Percentiles rank a stretch among this genome's conserved stretches.
These are phyloP conservation scores for Lachancea mirantina DNA, from an alignment of 805 yeast genomes.

Conservation along the genomic window DNA sequence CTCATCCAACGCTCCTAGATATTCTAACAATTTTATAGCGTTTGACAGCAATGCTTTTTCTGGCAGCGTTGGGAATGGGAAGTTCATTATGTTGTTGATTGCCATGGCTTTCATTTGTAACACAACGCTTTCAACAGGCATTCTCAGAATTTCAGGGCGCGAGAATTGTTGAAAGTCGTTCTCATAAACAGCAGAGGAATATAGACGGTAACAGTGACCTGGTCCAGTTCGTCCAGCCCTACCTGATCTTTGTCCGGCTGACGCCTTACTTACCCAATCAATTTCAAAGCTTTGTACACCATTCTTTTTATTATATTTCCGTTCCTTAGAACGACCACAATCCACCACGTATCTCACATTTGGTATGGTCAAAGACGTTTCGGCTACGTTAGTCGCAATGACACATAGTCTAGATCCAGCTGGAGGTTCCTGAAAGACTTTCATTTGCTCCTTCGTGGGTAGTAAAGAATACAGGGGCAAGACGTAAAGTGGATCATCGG, in stretches of 20 bases:
- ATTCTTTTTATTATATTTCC: slow-evolving; percentile 70
- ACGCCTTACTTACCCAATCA: slow-evolving; percentile 90
- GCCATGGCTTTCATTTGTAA: slow-evolving; percentile 96
- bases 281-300: slow-evolving; percentile 91
- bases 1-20: slow-evolving; percentile 66
- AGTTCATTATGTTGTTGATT: slow-evolving; percentile 78
- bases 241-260: slow-evolving; percentile 92
- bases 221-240: slow-evolving; percentile 99
- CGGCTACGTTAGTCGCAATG: slow-evolving; percentile 96
- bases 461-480: slow-evolving; percentile 86
- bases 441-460: slow-evolving; percentile 94
- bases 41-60: slow-evolving; percentile 48
- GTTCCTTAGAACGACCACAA: slow-evolving; percentile 88
- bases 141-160: slow-evolving; percentile 82
- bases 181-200: slow-evolving; percentile 90
- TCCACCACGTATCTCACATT: slow-evolving; percentile 92
- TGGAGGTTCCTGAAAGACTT: slow-evolving; percentile 82
- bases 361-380: slow-evolving; percentile 94
- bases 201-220: slow-evolving; percentile 90
- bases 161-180: slow-evolving; percentile 77
- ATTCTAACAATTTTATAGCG: slow-evolving; percentile 61
- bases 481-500: slow-evolving; percentile 75
- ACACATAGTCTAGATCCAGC: slow-evolving; percentile 79
- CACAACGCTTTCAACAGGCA: slow-evolving; percentile 97
- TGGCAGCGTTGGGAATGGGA: slow-evolving; percentile 96